Conservation (phyloP, 129 eudicot species). For the Flaveria trinervia region DNA sequence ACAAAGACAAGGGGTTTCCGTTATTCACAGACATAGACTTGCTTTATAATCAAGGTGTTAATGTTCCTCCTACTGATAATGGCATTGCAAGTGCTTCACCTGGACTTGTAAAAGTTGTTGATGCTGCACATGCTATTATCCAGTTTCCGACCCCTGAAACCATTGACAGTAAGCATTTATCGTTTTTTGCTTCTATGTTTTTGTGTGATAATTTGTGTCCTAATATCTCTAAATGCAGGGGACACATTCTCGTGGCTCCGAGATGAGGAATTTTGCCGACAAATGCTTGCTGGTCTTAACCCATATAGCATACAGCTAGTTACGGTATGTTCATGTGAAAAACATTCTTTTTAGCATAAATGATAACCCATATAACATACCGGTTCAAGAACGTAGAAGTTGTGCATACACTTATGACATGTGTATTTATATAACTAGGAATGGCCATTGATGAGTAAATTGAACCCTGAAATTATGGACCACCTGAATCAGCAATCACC, state of each 20-base stretch:
- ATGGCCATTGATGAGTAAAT: slow-evolving; percentile 79
- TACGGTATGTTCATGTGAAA: slow-evolving; percentile 41
- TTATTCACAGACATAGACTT: no score
- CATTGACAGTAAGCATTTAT: no score
- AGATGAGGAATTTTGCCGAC: slow-evolving; percentile 74
- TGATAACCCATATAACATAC: not conserved
- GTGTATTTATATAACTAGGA: slow-evolving; percentile 40
- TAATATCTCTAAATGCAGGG: slow-evolving; percentile 38
- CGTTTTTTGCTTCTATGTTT: no score
- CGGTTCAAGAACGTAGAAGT: not conserved
- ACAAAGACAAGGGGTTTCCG: no score
- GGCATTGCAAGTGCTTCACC: no score
- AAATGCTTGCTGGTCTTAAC: slow-evolving; percentile 82
- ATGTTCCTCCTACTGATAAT: no score
- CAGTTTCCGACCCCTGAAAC: no score
- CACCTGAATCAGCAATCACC: slow-evolving; percentile 75
- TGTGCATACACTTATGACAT: not conserved
- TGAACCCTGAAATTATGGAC: slow-evolving; percentile 70
- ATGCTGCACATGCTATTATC: no score
- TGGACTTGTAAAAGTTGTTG: no score
- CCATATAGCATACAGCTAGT: slow-evolving; percentile 60
- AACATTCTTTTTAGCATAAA: not conserved
- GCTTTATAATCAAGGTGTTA: no score
- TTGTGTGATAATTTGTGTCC: not conserved
- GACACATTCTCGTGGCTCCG: slow-evolving; percentile 81